phyloP scores from a whole-genome alignment of 306 rosid genomes.

The Lithocarpus polystachyus region DNA sequence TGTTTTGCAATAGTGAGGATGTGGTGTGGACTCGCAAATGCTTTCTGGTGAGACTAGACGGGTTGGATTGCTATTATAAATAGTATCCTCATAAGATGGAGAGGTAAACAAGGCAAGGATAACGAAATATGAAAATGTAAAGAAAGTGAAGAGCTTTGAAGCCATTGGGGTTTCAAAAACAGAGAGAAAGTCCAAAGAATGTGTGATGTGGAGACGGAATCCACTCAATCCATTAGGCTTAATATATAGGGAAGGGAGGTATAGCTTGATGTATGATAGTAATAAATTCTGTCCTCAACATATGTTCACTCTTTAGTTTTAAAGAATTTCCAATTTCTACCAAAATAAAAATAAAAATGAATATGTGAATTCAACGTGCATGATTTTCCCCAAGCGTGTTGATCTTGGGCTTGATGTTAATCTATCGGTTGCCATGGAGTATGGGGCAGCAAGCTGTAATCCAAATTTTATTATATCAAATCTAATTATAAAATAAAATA shows the following conservation, averaged over 20 bases:
- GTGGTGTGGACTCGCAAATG: conserved; percentile 42
- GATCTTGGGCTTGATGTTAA: not conserved
- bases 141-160: conserved; percentile 7
- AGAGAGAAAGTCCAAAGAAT: not conserved
- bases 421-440: not conserved
- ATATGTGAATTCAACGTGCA: conserved; percentile 21
- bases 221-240: not conserved
- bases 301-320: too few relatives aligned
- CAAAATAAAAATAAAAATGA: not conserved
- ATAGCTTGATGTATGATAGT: not conserved
- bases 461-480: not conserved
- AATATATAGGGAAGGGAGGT: not conserved
- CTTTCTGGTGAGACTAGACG: conserved; percentile 22
- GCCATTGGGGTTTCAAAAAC: conserved; percentile 21
- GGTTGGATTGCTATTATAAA: not conserved
- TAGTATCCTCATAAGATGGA: conserved; percentile 14
- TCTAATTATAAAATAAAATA: too few relatives aligned
- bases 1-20: conserved; percentile 49
- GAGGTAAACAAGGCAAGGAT: conserved; percentile 4
- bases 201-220: not conserved
- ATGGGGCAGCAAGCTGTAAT: not conserved
- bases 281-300: too few relatives aligned
- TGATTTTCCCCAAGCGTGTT: conserved; percentile 20
- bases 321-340: too few relatives aligned
- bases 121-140: conserved; percentile 12